These are phyloP conservation scores for Penicillium chermesinum DNA, from an alignment of 495 filamentous ascomycete species.

Conservation along the genomic window DNA sequence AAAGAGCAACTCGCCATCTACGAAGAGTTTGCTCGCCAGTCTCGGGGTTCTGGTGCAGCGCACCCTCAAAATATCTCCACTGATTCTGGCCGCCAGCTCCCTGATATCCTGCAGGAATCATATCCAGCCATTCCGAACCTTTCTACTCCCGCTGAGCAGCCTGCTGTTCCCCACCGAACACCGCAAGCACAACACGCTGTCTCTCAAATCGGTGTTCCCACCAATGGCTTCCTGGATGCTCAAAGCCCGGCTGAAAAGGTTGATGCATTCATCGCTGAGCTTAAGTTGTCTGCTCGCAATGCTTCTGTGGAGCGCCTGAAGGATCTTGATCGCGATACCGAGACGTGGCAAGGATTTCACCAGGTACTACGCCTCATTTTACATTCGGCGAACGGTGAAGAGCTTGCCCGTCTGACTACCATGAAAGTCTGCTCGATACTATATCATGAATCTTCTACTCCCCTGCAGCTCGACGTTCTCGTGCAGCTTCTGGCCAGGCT, in stretches of 20 bases:
- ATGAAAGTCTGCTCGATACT: slow-evolving; percentile 66
- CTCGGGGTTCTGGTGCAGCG: slow-evolving; percentile 50
- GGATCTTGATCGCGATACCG: slow-evolving; percentile 60
- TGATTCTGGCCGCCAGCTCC: slow-evolving; percentile 55
- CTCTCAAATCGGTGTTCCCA: slow-evolving; percentile 41
- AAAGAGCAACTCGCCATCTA: slow-evolving; percentile 92
- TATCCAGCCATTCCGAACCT: slow-evolving; percentile 72
- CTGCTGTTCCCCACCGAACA: slow-evolving; percentile 68
- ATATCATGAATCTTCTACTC: slow-evolving; percentile 53
- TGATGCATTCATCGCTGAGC: slow-evolving; percentile 62
- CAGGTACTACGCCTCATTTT: slow-evolving; percentile 48
- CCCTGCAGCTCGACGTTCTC: slow-evolving; percentile 74
- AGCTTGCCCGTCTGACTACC: slow-evolving; percentile 60
- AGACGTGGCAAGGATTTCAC: slow-evolving; percentile 60
- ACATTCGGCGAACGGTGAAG: slow-evolving; percentile 53
- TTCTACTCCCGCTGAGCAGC: slow-evolving; percentile 74
- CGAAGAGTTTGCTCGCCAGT: slow-evolving; percentile 85
- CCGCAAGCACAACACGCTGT: slow-evolving; percentile 54
- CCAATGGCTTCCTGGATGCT: slow-evolving; percentile 61
- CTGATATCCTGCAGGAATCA: slow-evolving; percentile 78
- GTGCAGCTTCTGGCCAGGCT: slow-evolving; percentile 75
- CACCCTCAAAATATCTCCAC: slow-evolving; percentile 54
- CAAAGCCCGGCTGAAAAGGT: slow-evolving; percentile 59
- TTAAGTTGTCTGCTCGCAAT: slow-evolving; percentile 59
- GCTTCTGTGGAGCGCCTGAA: slow-evolving; percentile 64